Percentiles rank a stretch among this genome's conserved stretches.
These are phyloP conservation scores for Biscogniauxia marginata DNA, from an alignment of 2,329 filamentous ascomycete genomes.

Conservation along the genomic window DNA sequence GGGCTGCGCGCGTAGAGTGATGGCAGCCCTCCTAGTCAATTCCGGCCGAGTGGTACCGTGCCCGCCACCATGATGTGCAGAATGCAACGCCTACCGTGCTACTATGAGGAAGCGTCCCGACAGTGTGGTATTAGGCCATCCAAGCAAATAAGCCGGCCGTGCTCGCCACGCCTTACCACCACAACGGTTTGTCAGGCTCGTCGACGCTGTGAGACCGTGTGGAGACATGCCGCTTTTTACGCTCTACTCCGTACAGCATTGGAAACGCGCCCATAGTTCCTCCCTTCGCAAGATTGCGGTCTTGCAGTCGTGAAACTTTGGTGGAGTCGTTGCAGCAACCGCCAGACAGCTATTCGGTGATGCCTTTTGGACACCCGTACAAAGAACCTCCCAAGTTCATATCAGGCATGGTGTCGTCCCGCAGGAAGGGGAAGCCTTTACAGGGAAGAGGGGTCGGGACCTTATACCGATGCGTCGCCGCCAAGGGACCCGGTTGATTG, in stretches of 20 bases:
- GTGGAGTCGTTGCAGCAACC: background rate
- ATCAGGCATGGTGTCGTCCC: background rate
- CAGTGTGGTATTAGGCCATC: background rate
- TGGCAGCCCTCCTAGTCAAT: background rate
- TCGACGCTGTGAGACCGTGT: background rate
- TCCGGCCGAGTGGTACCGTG: slow-evolving; percentile 1
- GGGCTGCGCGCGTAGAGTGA: background rate
- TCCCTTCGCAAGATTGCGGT: background rate
- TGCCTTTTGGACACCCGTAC: background rate
- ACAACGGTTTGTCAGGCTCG: background rate
- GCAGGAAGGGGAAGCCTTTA: background rate
- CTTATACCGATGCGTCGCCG: background rate
- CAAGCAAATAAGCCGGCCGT: background rate
- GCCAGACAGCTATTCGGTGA: background rate
- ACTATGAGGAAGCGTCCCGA: background rate
- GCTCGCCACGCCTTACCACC: background rate
- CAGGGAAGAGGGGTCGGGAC: too few species aligned
- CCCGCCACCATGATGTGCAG: slow-evolving; percentile 1
- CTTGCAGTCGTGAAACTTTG: background rate
- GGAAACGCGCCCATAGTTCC: background rate
- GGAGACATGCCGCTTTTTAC: background rate
- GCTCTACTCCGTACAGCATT: background rate
- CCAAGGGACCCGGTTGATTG: background rate
- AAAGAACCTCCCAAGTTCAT: background rate
- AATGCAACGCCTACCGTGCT: background rate